phyloP scores from a whole-genome alignment of 2,329 filamentous ascomycete genomes.

The Fonsecaea erecta region DNA sequence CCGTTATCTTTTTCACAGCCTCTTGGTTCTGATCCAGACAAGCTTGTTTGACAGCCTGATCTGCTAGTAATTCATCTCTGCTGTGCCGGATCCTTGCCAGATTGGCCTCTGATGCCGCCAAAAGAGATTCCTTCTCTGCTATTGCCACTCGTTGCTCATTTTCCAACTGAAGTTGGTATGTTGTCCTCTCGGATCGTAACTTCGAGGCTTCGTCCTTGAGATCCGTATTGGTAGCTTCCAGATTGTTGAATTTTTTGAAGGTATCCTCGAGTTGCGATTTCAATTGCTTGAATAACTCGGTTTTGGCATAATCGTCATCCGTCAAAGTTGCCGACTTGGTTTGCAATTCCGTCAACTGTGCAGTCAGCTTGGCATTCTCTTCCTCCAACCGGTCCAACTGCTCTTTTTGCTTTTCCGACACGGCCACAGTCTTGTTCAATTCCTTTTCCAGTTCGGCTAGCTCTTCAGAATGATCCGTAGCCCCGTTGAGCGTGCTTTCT shows the following conservation, averaged over 20 bases:
- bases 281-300: slow-evolving; percentile 89
- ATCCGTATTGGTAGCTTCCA: slow-evolving; percentile 86
- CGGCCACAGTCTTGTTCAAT: slow-evolving; percentile 76
- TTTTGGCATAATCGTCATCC: slow-evolving; percentile 92
- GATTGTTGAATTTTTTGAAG: slow-evolving; percentile 85
- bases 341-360: slow-evolving; percentile 77
- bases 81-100: slow-evolving; percentile 81
- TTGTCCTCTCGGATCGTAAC: slow-evolving; percentile 79
- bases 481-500: slow-evolving; percentile 60
- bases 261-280: slow-evolving; percentile 90
- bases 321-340: slow-evolving; percentile 66
- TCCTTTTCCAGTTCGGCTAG: slow-evolving; percentile 74
- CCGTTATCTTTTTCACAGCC: slow-evolving; percentile 74
- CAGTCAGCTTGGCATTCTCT: slow-evolving; percentile 74
- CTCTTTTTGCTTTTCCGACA: slow-evolving; percentile 81
- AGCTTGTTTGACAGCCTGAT: slow-evolving; percentile 77
- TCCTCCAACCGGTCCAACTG: slow-evolving; percentile 79
- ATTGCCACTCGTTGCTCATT: slow-evolving; percentile 74
- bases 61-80: slow-evolving; percentile 83
- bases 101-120: slow-evolving; percentile 81
- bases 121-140: slow-evolving; percentile 78
- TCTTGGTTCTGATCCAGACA: slow-evolving; percentile 75
- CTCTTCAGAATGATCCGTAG: slow-evolving; percentile 55
- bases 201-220: slow-evolving; percentile 84
- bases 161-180: slow-evolving; percentile 80